Percentiles rank a stretch among this genome's conserved stretches.
These are phyloP conservation scores for Pholiota conissans DNA, from an alignment of 768 basidiomycete genomes.

Conservation along the genomic window DNA sequence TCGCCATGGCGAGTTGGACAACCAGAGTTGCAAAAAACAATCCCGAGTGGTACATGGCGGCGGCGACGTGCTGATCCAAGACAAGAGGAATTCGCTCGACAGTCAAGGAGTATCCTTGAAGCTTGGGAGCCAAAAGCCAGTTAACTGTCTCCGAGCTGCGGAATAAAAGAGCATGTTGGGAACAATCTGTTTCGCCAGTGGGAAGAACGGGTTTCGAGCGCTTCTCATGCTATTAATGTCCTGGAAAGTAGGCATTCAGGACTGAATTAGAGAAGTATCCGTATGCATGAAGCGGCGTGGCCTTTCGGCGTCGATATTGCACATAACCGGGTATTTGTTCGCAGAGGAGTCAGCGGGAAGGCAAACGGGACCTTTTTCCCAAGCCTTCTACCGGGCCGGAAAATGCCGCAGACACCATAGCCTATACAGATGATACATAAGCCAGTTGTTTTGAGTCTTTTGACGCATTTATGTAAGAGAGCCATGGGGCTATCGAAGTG, in stretches of 20 bases:
- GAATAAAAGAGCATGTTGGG: background rate
- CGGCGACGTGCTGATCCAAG: slow-evolving; percentile 4
- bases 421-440: background rate
- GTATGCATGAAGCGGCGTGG: background rate
- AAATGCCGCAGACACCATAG: background rate
- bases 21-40: slow-evolving; percentile 19
- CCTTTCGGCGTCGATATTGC: slow-evolving; percentile 3
- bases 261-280: slow-evolving; percentile 2
- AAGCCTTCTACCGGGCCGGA: slow-evolving; percentile 4
- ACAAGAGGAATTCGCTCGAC: background rate
- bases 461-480: background rate
- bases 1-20: slow-evolving; percentile 14
- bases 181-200: slow-evolving; percentile 1
- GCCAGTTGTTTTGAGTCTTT: background rate
- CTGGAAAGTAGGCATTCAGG: background rate
- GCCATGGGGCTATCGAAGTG: background rate
- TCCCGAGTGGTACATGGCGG: slow-evolving; percentile 14
- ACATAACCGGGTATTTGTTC: slow-evolving; percentile 2
- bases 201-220: background rate
- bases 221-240: slow-evolving; percentile 2
- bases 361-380: background rate
- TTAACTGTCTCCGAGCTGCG: slow-evolving; percentile 1
- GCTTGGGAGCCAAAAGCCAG: background rate
- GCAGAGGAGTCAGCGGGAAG: background rate
- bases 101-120: background rate